phyloP scores from a whole-genome alignment of 352 stramenopile species.

The Globisporangium parvum region DNA sequence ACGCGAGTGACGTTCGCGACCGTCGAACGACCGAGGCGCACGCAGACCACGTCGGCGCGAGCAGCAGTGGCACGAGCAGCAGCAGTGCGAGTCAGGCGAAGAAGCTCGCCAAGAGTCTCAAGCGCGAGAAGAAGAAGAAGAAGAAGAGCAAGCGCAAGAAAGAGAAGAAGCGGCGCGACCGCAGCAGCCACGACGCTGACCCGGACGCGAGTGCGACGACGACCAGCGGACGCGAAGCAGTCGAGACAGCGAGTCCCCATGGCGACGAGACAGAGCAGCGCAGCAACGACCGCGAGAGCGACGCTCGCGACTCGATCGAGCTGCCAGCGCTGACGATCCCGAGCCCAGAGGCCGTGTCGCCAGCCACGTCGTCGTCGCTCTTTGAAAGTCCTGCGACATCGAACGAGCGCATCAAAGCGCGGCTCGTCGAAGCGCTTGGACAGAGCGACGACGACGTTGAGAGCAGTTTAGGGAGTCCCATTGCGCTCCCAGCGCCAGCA shows the following conservation, averaged over 20 bases:
- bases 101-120: conserved; percentile 27
- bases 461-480: conserved; percentile 10
- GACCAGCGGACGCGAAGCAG: conserved; percentile 13
- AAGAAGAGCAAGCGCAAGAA: conserved; percentile 44
- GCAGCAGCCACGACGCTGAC: not conserved
- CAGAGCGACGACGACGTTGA: conserved; percentile 51
- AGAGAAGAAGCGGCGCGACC: conserved; percentile 27
- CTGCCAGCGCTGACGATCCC: conserved; percentile 2
- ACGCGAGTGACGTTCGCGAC: too few species aligned
- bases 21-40: not conserved
- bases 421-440: conserved; percentile 38
- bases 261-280: not conserved
- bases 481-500: conserved; percentile 1
- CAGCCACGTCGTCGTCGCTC: conserved; percentile 17
- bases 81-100: conserved; percentile 18
- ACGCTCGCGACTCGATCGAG: conserved; percentile 11
- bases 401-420: conserved; percentile 43
- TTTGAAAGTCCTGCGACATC: conserved; percentile 42
- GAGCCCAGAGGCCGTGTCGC: conserved; percentile 12
- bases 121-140: conserved; percentile 48
- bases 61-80: not conserved
- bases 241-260: not conserved
- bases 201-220: conserved; percentile 13
- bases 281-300: conserved; percentile 19
- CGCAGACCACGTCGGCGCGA: conserved; percentile 17